Percentiles rank a stretch among this genome's conserved stretches.
Evolutionary conservation across 2,329 filamentous ascomycete species (phyloP).

Genomic region (Escovopsis sp.): DNA sequence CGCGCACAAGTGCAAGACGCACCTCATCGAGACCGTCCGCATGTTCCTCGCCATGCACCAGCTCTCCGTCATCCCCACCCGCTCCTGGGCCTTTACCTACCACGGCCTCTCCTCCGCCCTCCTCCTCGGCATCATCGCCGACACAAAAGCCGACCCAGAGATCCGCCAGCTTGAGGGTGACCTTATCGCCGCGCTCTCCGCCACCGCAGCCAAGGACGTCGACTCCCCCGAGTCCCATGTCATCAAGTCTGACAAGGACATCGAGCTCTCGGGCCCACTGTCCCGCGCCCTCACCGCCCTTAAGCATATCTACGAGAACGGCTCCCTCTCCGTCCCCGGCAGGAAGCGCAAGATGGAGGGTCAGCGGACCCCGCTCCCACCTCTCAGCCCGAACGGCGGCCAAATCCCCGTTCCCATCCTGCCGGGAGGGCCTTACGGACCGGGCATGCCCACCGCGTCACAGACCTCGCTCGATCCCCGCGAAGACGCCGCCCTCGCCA

Average conservation of each 20-base stretch:
- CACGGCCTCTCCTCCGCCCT: conserved; percentile 51
- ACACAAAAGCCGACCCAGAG: conserved; percentile 47
- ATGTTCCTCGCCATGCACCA: conserved; percentile 59
- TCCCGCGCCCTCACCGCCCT: conserved; percentile 45
- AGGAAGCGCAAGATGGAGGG: conserved; percentile 35
- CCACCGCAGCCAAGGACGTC: conserved; percentile 46
- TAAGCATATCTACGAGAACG: conserved; percentile 52
- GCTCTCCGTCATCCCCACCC: conserved; percentile 48
- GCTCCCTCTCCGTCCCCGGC: conserved; percentile 35
- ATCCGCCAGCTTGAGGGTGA: conserved; percentile 49
- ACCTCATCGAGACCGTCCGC: conserved; percentile 48
- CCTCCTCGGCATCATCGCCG: conserved; percentile 45
- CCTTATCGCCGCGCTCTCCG: conserved; percentile 46
- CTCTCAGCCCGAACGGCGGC: conserved; percentile 11
- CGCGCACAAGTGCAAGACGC: conserved; percentile 43
- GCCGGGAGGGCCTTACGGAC: conserved; percentile 13
- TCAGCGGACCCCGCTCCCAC: conserved; percentile 24
- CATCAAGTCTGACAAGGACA: conserved; percentile 40
- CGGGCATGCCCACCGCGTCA: neutral
- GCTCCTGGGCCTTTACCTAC: conserved; percentile 54
- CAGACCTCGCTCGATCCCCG: conserved; percentile 29
- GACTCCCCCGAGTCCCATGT: conserved; percentile 38
- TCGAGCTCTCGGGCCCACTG: conserved; percentile 45
- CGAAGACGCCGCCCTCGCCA: conserved; percentile 46
- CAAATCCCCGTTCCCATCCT: conserved; percentile 9